These are phyloP conservation scores for Barnettozyma pratensis DNA, from an alignment of 805 yeast genomes.

Conservation along the genomic window DNA sequence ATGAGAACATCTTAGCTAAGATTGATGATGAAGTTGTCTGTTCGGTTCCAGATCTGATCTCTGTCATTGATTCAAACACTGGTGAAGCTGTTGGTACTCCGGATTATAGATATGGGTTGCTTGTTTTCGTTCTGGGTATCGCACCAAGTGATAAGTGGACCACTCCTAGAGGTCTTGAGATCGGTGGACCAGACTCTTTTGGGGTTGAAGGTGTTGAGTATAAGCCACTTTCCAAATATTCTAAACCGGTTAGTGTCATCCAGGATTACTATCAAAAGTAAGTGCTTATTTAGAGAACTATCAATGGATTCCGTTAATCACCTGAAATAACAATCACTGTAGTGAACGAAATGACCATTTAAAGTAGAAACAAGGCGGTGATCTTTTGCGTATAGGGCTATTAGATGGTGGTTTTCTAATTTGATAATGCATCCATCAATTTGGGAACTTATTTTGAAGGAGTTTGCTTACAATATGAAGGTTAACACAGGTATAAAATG, in stretches of 20 bases:
- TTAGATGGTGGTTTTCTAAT: too few relatives aligned
- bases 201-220: constrained; percentile 32
- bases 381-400: too few relatives aligned
- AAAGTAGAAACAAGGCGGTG: too few relatives aligned
- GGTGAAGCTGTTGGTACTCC: constrained; percentile 46
- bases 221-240: constrained; percentile 34
- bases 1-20: constrained; percentile 38
- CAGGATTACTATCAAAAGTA: constrained; percentile 23
- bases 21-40: constrained; percentile 28
- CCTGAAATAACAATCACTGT: too few relatives aligned
- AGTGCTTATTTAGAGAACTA: too few relatives aligned
- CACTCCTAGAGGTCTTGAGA: constrained; percentile 29
- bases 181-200: constrained; percentile 38
- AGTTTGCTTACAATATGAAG: too few relatives aligned
- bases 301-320: too few relatives aligned
- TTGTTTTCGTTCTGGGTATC: constrained; percentile 37
- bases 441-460: too few relatives aligned
- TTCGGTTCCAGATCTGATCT: constrained; percentile 42
- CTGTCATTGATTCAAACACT: constrained; percentile 36
- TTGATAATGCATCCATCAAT: too few relatives aligned
- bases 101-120: constrained; percentile 41
- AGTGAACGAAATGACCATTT: too few relatives aligned
- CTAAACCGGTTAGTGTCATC: constrained; percentile 35
- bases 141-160: constrained; percentile 32
- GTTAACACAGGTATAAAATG: too few relatives aligned